Base-by-base conservation (phyloP, 179 eudicot species). In the Dionaea muscipula region DNA sequence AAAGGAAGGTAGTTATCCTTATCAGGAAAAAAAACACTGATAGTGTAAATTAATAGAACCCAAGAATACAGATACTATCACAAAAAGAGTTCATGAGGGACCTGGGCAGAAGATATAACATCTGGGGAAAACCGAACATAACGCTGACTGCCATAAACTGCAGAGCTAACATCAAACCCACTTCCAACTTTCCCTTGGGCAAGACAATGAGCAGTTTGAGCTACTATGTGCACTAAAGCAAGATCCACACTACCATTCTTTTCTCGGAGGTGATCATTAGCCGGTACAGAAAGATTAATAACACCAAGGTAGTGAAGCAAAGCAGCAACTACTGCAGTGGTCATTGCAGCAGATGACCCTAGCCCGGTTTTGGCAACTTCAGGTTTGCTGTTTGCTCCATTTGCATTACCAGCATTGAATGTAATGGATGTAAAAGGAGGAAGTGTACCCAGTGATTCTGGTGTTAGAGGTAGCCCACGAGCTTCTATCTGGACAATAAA, bases 121-220 rank as follows among this genome's bases (percentile, higher is more conserved):
- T 84, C 78, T 22, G 96, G 99, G 15, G 96, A 93, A 78, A 93
- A 93, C 33, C 99, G 88, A 26, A 93, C 77, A 70, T 93, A 88
- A 20, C 86, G 90, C 52, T 93, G 99, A 78, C 96, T 93, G 37
- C 99, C 99, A 79, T 84, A 93, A 63, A 93, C 99, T 31, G 96
- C 99, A 68, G 96, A 82, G 53, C 96, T 85, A 47, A 93, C 95
- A 68, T 93, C 99, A 76, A 93, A 93, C 10, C 99, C 99, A 70
- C 99, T 93, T 40, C 96, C 96, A 62, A 93, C 86, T 74, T 93
- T 93, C 52, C 99, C 99, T 75, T 88, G 99, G 47, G 99, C 99
- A 68, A 93, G 79, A 68, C 96, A 93, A 59, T 93, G 99, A 67
- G 95, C 84, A 55, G 95, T 82, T 79, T 93, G 99, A 72, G 99